Evolutionary conservation across 768 basidiomycete species (phyloP), one percentile per base, ranked within the genome.

Genomic region (Tephrocybe sp.): DNA sequence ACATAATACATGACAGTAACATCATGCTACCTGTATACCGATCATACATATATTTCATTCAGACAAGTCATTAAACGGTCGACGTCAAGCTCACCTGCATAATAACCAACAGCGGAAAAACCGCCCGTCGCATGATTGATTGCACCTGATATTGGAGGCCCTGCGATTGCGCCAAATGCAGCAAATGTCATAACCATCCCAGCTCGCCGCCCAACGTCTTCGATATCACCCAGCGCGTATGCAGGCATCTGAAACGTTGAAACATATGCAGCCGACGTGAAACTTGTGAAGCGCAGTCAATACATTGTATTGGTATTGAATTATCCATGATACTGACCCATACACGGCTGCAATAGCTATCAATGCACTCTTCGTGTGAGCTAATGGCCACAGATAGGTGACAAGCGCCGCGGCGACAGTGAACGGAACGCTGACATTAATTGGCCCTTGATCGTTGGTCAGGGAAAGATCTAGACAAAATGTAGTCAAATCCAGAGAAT

Each of bases 301-400:
- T 11, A 30, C 15, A 9, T 24, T 5, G 19, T 31, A 18, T 15
- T 23, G 2, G 5, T 10, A 18, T 9, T 18, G 8, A 9, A 9
- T 6, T 5, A 38, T 36, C 10, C 15, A 15, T n/a, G 21, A 15
- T 30, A 64, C 74, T 19, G 34, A 82, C 79, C 84, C 85, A 49
- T 84, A 86, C 9, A 83, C 47, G n/a, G 76, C 58, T 0, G 77
- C 71, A 42, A 87, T 57, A 12, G 62, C 73, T 3, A 82, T 68
- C n/a, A 79, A 64, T 0, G 65, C 61, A 0, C 60, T 62, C 49
- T 75, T 52, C n/a, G 61, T 70, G 16, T 58, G 69, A 0, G 73
- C 73, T 58, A 76, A 73, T 2, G 86, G 85, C 88, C 86, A 88
- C 3, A 66, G 64, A 52, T 77, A 80, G 0, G 84, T 84, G 57